A percentile compares a stretch with the other conserved stretches of the same genome.
Evolutionary conservation across 805 yeast genomes (phyloP).

Genomic region (Metschnikowia cerradonensis): DNA sequence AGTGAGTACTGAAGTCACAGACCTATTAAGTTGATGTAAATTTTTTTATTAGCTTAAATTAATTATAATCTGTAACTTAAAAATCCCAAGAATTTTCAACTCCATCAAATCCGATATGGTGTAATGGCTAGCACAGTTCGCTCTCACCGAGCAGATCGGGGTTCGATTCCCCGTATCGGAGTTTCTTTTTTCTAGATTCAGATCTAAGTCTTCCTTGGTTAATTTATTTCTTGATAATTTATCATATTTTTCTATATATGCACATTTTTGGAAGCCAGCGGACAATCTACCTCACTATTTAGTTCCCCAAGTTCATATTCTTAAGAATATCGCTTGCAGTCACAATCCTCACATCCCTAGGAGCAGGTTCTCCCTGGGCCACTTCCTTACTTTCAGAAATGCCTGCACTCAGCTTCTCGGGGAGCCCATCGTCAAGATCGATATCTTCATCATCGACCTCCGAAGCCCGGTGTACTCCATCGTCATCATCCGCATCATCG

Average conservation of each 20-base stretch:
- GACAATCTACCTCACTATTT: not conserved
- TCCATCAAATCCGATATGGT: not conserved
- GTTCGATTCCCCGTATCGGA: slow-evolving; percentile 21
- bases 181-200: slow-evolving; percentile 7
- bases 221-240: too few relatives aligned
- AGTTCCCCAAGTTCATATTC: slow-evolving; percentile 5
- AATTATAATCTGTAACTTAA: too few relatives aligned
- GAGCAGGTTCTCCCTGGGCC: slow-evolving; percentile 1
- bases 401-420: slow-evolving; percentile 5
- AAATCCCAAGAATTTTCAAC: not conserved
- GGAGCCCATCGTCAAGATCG: slow-evolving; percentile 7
- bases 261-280: too few relatives aligned
- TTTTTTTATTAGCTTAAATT: too few relatives aligned
- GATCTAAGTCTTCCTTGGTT: too few relatives aligned
- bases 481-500: slow-evolving; percentile 5
- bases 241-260: too few relatives aligned
- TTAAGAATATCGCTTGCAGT: slow-evolving; percentile 15
- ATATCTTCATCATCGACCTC: slow-evolving; percentile 7
- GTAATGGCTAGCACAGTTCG: slow-evolving; percentile 20
- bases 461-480: not conserved
- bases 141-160: slow-evolving; percentile 23
- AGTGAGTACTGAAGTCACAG: not conserved
- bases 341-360: slow-evolving; percentile 7
- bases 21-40: too few relatives aligned
- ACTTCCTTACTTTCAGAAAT: not conserved